Conservation (phyloP, 306 rosid genomes). For the Prinsepia uniflora region DNA sequence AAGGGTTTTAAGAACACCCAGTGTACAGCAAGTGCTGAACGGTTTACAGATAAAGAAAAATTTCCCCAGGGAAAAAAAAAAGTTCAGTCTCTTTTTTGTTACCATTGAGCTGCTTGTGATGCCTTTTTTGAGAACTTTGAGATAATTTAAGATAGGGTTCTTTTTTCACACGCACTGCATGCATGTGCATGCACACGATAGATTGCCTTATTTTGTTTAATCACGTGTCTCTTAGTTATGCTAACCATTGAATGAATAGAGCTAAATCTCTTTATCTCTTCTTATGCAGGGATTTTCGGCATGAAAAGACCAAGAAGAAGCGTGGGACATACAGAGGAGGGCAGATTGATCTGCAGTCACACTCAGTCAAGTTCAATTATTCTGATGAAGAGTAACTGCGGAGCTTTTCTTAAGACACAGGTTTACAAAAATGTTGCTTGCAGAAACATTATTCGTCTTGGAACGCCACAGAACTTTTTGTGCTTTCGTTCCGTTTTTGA, state of each 20-base stretch:
- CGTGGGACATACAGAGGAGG: conserved; percentile 94
- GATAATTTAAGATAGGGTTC: neutral
- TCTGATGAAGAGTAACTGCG: conserved; percentile 63
- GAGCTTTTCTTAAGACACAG: neutral
- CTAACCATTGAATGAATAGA: neutral
- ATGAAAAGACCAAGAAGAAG: conserved; percentile 96
- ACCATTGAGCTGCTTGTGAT: neutral
- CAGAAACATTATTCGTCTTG: neutral
- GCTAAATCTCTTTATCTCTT: neutral
- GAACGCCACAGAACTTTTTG: neutral
- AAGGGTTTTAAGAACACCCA: neutral
- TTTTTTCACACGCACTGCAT: neutral
- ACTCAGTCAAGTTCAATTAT: conserved; percentile 79
- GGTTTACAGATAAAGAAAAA: neutral
- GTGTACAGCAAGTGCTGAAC: neutral
- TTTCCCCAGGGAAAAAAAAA: neutral
- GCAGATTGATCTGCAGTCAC: conserved; percentile 69
- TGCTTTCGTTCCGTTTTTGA: neutral
- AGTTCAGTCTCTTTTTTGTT: neutral
- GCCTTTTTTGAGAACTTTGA: neutral
- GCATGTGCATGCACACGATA: neutral
- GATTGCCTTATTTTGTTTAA: neutral
- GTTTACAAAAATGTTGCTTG: neutral
- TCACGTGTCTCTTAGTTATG: neutral
- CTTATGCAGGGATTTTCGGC: conserved; percentile 76